These are phyloP conservation scores for Trichoderma sp. DNA, from an alignment of 2,329 filamentous ascomycete species.

Conservation along the genomic window DNA sequence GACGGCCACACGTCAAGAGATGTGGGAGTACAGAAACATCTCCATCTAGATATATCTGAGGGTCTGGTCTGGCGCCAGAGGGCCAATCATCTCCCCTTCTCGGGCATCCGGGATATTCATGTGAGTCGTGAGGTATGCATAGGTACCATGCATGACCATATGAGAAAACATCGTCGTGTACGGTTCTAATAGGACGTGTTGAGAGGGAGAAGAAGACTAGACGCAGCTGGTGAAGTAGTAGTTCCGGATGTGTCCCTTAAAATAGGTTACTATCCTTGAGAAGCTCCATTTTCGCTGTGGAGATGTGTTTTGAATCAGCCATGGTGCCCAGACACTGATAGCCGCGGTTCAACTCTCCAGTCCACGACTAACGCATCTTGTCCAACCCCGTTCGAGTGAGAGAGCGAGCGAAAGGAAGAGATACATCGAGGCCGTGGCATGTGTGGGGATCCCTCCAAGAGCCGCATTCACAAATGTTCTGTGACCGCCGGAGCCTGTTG, in stretches of 20 bases:
- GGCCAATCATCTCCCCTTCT: neutral
- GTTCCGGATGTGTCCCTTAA: neutral
- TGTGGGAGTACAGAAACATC: neutral
- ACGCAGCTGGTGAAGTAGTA: neutral
- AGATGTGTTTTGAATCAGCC: neutral
- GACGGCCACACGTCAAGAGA: neutral
- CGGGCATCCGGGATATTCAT: constrained; percentile 28
- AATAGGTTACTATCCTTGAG: neutral
- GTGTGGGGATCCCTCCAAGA: constrained; percentile 1
- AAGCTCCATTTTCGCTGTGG: constrained; percentile 1
- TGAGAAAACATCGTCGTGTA: constrained; percentile 11
- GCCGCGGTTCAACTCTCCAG: neutral
- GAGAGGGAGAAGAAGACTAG: neutral
- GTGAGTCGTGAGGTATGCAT: constrained; percentile 35
- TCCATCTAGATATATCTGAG: neutral
- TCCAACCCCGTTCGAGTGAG: neutral
- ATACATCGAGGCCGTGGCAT: neutral
- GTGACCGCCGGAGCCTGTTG: constrained; percentile 14
- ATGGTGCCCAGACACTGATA: neutral
- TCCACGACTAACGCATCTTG: neutral
- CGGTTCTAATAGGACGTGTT: constrained; percentile 7
- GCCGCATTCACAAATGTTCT: constrained; percentile 17
- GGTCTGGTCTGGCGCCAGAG: neutral
- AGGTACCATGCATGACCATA: constrained; percentile 22
- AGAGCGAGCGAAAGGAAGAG: neutral